phyloP scores from a whole-genome alignment of 495 filamentous ascomycete genomes.

The Lasiosphaeria miniovina region DNA sequence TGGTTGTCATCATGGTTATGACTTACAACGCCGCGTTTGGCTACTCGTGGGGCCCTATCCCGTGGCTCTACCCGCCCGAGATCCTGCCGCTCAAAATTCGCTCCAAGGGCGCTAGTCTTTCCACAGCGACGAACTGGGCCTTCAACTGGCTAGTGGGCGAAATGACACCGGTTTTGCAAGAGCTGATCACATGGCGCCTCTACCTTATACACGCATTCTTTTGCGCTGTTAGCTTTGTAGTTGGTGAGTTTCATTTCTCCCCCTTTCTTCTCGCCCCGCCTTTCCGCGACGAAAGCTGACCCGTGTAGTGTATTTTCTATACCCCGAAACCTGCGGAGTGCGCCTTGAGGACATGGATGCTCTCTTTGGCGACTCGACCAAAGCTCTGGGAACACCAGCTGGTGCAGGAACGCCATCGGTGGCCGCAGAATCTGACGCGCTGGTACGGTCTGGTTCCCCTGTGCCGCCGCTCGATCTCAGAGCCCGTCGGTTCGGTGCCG shows the following conservation, averaged over 20 bases:
- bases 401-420: constrained; percentile 46
- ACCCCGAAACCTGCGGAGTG: constrained; percentile 93
- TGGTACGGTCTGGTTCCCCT: constrained; percentile 70
- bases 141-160: constrained; percentile 97
- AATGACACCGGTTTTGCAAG: constrained; percentile 89
- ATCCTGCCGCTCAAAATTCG: constrained; percentile 95
- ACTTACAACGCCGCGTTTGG: constrained; percentile 98
- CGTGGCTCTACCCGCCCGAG: constrained; percentile 97
- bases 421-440: constrained; percentile 66
- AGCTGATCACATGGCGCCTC: constrained; percentile 84
- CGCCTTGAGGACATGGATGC: constrained; percentile 94
- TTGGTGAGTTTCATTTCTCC: constrained; percentile 63
- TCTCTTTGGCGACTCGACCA: constrained; percentile 86
- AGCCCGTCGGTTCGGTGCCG: constrained; percentile 31
- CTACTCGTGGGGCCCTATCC: constrained; percentile 98
- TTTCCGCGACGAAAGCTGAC: neutral
- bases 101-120: constrained; percentile 95
- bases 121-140: constrained; percentile 95
- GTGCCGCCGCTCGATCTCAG: constrained; percentile 75
- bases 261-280: constrained; percentile 1
- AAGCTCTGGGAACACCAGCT: constrained; percentile 57
- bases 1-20: constrained; percentile 95
- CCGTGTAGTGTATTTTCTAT: constrained; percentile 84
- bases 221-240: constrained; percentile 91
- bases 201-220: constrained; percentile 97